Conservation (phyloP, 2,329 filamentous ascomycete species). For the Aspergillus carbonarius region DNA sequence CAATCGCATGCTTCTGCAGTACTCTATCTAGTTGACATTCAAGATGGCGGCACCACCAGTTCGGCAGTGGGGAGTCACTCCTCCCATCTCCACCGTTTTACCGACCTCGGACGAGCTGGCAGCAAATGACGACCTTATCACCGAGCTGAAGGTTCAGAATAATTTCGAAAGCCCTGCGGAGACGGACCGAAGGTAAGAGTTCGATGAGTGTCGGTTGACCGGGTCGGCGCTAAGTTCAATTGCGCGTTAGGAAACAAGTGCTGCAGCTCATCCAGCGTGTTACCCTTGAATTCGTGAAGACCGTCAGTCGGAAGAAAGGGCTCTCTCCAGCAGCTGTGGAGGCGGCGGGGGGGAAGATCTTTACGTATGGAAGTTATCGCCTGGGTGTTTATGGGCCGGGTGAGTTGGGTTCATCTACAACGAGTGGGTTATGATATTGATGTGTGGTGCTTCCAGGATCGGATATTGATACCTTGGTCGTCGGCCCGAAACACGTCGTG, state of each 20-base stretch:
- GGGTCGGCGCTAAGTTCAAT: background rate
- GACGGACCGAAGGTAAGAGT: constrained; percentile 71
- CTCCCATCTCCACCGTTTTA: constrained; percentile 73
- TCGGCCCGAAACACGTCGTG: constrained; percentile 84
- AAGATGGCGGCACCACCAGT: constrained; percentile 38
- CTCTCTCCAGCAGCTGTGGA: constrained; percentile 76
- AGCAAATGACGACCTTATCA: constrained; percentile 74
- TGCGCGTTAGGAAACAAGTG: constrained; percentile 61
- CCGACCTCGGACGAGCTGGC: constrained; percentile 76
- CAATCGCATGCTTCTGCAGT: constrained; percentile 15
- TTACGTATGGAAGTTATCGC: constrained; percentile 93
- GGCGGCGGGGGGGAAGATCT: constrained; percentile 85
- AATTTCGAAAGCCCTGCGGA: constrained; percentile 86
- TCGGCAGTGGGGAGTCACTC: constrained; percentile 71
- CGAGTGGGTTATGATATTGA: constrained; percentile 1
- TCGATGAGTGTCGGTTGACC: background rate
- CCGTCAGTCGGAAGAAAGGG: constrained; percentile 71
- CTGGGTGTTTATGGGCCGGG: constrained; percentile 87
- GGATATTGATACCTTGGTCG: constrained; percentile 94
- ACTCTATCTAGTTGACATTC: constrained; percentile 9
- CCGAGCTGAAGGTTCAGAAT: constrained; percentile 82
- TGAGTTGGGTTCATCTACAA: constrained; percentile 29
- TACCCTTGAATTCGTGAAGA: constrained; percentile 81
- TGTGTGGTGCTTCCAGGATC: constrained; percentile 60
- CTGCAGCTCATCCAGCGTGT: constrained; percentile 75